Percentiles rank a stretch among this genome's conserved stretches.
Conservation (phyloP, 305 asterid genomes). For the Solanum hybrid region DNA sequence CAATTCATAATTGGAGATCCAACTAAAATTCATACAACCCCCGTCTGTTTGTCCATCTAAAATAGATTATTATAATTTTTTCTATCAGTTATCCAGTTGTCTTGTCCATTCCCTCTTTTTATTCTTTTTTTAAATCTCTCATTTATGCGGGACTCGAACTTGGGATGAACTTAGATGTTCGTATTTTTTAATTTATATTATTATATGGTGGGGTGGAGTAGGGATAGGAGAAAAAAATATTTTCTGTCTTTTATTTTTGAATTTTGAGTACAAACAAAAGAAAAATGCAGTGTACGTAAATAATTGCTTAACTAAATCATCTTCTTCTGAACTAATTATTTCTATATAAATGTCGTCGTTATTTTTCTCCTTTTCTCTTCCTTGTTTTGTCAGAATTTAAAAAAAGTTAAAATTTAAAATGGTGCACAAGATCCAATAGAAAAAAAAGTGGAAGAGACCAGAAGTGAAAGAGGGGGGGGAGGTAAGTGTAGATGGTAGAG, state of each 20-base stretch:
- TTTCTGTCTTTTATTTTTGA: neutral
- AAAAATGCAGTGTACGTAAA: neutral
- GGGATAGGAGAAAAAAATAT: neutral
- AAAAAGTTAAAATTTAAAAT: too few species aligned
- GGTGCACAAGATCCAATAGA: neutral
- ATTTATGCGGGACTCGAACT: neutral
- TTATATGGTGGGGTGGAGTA: neutral
- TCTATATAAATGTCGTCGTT: neutral
- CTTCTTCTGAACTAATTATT: neutral
- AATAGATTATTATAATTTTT: too few species aligned
- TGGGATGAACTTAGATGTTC: neutral
- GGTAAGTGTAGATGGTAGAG: neutral
- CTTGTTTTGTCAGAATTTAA: neutral
- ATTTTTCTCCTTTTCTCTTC: neutral
- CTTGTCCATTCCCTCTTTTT: neutral
- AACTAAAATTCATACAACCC: neutral
- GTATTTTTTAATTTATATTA: too few species aligned
- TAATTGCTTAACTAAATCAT: neutral
- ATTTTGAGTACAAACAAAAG: neutral
- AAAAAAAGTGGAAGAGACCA: neutral
- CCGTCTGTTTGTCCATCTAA: neutral
- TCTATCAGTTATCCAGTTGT: neutral
- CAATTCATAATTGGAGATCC: neutral
- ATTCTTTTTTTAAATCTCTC: neutral
- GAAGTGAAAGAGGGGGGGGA: too few species aligned